Evolutionary conservation across 1,139 yeast species (phyloP).

Genomic region (Blastobotrys malaysiensis): DNA sequence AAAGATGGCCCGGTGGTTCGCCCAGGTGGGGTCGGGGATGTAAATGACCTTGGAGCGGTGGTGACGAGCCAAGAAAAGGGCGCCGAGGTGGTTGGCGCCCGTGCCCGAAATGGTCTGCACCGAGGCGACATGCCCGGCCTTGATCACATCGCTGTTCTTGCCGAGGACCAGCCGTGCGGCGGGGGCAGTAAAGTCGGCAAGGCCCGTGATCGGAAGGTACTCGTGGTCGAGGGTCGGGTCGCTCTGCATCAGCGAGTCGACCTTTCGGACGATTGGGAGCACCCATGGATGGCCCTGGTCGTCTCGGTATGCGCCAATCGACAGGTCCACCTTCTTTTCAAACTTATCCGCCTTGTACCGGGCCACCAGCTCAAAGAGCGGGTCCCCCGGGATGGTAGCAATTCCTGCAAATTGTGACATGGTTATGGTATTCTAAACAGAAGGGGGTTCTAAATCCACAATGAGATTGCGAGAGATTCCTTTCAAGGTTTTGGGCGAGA

Average conservation of each 20-base stretch:
- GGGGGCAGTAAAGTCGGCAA: constrained; percentile 58
- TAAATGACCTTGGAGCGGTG: constrained; percentile 50
- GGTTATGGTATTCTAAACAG: background rate
- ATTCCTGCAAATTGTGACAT: constrained; percentile 6
- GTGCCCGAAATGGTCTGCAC: constrained; percentile 92
- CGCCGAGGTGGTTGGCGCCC: constrained; percentile 90
- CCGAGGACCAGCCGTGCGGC: constrained; percentile 84
- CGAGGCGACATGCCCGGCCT: constrained; percentile 47
- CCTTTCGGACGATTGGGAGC: constrained; percentile 71
- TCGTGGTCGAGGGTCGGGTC: constrained; percentile 80
- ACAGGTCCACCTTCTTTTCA: constrained; percentile 66
- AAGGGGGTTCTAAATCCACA: background rate
- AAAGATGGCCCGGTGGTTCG: constrained; percentile 84
- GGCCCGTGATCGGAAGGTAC: constrained; percentile 80
- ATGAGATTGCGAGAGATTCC: too few relatives aligned
- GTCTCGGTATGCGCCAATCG: constrained; percentile 93
- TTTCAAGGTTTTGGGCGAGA: too few relatives aligned
- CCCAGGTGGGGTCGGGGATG: constrained; percentile 93
- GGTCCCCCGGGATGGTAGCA: constrained; percentile 33
- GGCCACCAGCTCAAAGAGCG: constrained; percentile 72
- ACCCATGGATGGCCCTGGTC: constrained; percentile 81
- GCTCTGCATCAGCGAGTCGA: constrained; percentile 48
- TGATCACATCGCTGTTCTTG: constrained; percentile 48
- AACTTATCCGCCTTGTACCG: constrained; percentile 53
- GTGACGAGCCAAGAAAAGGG: constrained; percentile 56